Evolutionary conservation across 2,329 filamentous ascomycete genomes (phyloP), one percentile per base, ranked within the genome.

Genomic region (Colletotrichum australisinense): DNA sequence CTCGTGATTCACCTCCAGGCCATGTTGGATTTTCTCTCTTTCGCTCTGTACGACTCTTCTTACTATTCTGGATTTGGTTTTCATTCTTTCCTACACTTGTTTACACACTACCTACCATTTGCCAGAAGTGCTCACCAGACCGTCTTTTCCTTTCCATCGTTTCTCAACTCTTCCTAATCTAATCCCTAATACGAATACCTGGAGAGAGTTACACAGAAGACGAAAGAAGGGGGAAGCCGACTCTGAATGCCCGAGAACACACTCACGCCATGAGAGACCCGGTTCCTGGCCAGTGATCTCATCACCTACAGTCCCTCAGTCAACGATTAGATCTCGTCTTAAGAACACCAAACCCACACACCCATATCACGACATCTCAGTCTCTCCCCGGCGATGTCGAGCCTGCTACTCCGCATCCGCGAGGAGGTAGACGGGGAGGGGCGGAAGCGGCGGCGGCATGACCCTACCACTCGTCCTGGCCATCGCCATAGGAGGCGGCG

Each of bases 401-500:
- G 69, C 19, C 38, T 58, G 26, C 32, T n/a, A 14, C 52, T 69
- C 26, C 53, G 64, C 67, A 16, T 9, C 26, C 67, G 67, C 26
- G 24, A 69, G 14, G 52, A 35, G 22, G 24, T 19, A 16, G 46
- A 30, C 3, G 56, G 22, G 30, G 53, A 22, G 52, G 28, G 46
- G n/a, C 7, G 46, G 32, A 32, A 52, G 52, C 1, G 24, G 53
- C 28, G 57, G 73, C 59, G 69, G 62, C 11, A 73, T 76, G 57
- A 68, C 80, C 9, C 69, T 85, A 14, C 81, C 81, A n/a, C 82
- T 81, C 78, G 74, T 86, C 19, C 80, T 89, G 42, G 83, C 83
- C 67, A 86, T 90, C 67, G 84, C 84, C 14, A 75, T 90, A 30
- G 84, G 84, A 38, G 87, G 87, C n/a, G 85, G 85, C 19, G 76